These are phyloP conservation scores for Linaria vulgaris DNA, from an alignment of 257 asterid species.

Conservation along the genomic window DNA sequence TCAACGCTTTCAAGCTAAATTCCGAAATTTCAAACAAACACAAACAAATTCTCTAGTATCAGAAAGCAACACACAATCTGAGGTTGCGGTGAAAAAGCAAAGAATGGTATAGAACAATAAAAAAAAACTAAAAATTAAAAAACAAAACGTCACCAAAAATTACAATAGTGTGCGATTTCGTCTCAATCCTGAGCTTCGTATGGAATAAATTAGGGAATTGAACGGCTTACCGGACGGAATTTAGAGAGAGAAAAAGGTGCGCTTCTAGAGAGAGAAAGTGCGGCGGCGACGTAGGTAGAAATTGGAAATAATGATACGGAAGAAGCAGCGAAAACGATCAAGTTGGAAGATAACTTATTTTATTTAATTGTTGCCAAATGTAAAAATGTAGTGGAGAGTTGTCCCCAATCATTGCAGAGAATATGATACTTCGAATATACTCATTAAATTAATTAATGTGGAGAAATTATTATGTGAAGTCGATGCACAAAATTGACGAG, in stretches of 20 bases:
- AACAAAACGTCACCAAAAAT: not conserved
- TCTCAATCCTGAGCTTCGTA: slow-evolving; percentile 21
- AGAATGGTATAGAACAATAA: slow-evolving; percentile 7
- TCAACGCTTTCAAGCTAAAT: not conserved
- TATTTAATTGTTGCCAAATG: too few species aligned
- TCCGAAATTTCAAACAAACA: slow-evolving; percentile 18
- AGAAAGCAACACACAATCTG: slow-evolving; percentile 15
- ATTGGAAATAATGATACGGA: not conserved
- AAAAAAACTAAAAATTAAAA: slow-evolving; percentile 29
- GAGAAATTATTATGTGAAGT: too few species aligned
- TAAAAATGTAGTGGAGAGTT: too few species aligned
- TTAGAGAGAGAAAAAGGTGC: slow-evolving; percentile 9
- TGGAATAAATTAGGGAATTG: slow-evolving; percentile 15
- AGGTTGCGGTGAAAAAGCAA: slow-evolving; percentile 32
- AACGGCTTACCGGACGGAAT: slow-evolving; percentile 27
- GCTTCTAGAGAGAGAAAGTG: slow-evolving; percentile 19
- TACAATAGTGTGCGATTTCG: not conserved
- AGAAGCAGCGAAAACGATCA: not conserved
- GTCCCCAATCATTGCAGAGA: too few species aligned
- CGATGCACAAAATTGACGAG: too few species aligned
- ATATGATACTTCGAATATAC: too few species aligned
- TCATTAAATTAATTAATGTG: too few species aligned
- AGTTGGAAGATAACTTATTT: too few species aligned
- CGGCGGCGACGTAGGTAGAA: slow-evolving; percentile 23
- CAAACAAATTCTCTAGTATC: too few species aligned